phyloP scores from a whole-genome alignment of 1,284 basidiomycete species.

The Moniliophthora roreri region DNA sequence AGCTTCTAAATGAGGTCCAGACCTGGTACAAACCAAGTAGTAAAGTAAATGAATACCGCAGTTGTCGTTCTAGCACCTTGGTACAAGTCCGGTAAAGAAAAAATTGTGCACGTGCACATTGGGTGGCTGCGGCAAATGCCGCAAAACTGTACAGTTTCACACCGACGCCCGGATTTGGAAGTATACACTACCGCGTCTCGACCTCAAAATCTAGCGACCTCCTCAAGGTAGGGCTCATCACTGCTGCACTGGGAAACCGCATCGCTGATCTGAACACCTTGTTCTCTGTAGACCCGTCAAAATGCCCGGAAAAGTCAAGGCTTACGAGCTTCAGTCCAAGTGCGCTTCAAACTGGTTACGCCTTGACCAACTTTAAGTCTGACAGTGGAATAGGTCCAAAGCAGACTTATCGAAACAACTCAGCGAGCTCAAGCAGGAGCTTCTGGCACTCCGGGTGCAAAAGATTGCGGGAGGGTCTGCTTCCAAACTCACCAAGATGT shows the following conservation, averaged over 20 bases:
- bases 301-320: slow-evolving; percentile 91
- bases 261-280: neutral
- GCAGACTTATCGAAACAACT: slow-evolving; percentile 97
- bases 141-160: slow-evolving; percentile 4
- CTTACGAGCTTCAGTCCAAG: slow-evolving; percentile 98
- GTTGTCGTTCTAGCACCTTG: neutral
- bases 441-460: slow-evolving; percentile 91
- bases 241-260: neutral
- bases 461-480: slow-evolving; percentile 97
- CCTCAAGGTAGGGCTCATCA: slow-evolving; percentile 27
- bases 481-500: slow-evolving; percentile 98
- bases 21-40: too few species aligned
- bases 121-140: too few species aligned
- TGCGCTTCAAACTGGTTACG: slow-evolving; percentile 40
- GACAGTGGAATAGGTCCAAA: slow-evolving; percentile 75
- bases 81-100: too few species aligned
- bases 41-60: too few species aligned
- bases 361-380: slow-evolving; percentile 10
- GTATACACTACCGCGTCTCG: neutral
- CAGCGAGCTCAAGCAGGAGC: slow-evolving; percentile 93
- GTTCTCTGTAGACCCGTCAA: slow-evolving; percentile 33
- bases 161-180: neutral
- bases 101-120: too few species aligned
- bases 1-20: too few species aligned
- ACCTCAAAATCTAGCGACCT: slow-evolving; percentile 9